phyloP scores from a whole-genome alignment of 148 eudicot species.

The Pharnaceum exiguum region DNA sequence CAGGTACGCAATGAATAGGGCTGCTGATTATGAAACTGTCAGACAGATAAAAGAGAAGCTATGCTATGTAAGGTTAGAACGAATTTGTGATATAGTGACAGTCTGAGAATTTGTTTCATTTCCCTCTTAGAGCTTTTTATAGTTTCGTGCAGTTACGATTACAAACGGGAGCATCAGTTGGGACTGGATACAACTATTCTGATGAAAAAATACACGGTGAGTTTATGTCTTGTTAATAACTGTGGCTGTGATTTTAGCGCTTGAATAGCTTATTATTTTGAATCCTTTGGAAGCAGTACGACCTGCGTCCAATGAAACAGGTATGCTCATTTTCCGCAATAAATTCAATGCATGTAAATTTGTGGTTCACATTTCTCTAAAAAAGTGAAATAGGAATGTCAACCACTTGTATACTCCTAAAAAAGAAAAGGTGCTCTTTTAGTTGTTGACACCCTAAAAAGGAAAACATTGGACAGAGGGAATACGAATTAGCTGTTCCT shows the following conservation, averaged over 20 bases:
- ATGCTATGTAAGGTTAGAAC: conserved; percentile 79
- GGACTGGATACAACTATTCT: conserved; percentile 99
- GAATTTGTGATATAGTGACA: not conserved
- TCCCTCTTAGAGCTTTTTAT: conserved; percentile 17
- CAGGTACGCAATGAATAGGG: conserved; percentile 93
- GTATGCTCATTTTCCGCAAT: no score
- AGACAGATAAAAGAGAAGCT: conserved; percentile 97
- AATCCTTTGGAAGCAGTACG: no score
- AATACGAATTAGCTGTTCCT: no score
- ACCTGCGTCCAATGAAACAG: no score
- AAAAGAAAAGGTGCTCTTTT: no score
- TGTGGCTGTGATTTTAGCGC: not conserved
- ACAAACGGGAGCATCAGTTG: conserved; percentile 93
- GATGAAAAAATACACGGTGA: conserved; percentile 91
- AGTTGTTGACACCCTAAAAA: no score
- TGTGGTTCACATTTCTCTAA: no score
- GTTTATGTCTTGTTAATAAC: conserved; percentile 25
- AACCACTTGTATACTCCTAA: no score
- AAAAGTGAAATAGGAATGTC: no score
- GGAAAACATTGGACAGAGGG: no score
- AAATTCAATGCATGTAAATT: no score
- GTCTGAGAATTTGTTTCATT: not conserved
- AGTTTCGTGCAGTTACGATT: conserved; percentile 72
- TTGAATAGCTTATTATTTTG: not conserved
- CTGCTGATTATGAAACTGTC: conserved; percentile 95